phyloP scores from a whole-genome alignment of 164 flowering plant species.

The Taxillus chinensis region DNA sequence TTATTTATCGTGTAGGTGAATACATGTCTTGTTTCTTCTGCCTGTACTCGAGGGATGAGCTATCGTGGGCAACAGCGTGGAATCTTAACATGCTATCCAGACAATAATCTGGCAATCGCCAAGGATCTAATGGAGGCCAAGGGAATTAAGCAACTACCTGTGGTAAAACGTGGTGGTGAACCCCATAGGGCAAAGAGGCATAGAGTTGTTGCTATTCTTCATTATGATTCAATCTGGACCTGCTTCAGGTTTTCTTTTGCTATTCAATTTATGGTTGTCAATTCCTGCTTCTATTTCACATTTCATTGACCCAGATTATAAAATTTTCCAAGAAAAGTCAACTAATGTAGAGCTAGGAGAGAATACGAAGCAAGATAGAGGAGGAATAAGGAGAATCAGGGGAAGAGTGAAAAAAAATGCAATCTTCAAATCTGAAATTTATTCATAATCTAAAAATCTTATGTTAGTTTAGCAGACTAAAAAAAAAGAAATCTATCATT shows the following conservation, averaged over 20 bases:
- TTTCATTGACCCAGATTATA: not conserved
- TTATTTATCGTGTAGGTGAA: slow-evolving; percentile 34
- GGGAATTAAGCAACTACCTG: slow-evolving; percentile 89
- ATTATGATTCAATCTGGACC: slow-evolving; percentile 58
- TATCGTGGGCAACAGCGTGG: slow-evolving; percentile 77
- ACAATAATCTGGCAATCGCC: slow-evolving; percentile 66
- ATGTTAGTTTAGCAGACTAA: no score
- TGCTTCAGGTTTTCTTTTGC: slow-evolving; percentile 54
- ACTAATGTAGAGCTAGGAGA: no score
- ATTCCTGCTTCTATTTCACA: not conserved
- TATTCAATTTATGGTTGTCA: not conserved
- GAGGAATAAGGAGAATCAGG: no score
- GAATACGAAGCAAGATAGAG: no score
- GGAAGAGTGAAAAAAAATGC: no score
- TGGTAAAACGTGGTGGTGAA: slow-evolving; percentile 54
- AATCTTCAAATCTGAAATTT: no score
- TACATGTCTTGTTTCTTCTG: slow-evolving; percentile 55
- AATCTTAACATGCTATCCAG: slow-evolving; percentile 86
- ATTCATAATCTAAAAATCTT: no score
- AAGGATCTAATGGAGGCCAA: slow-evolving; percentile 96
- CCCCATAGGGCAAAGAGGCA: slow-evolving; percentile 45
- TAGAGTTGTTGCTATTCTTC: slow-evolving; percentile 58
- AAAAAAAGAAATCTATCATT: no score
- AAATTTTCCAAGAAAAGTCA: no score
- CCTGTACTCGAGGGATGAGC: slow-evolving; percentile 67